These are phyloP conservation scores for Aspergillus pseudoterreus DNA, from an alignment of 2,329 filamentous ascomycete genomes.

Conservation along the genomic window DNA sequence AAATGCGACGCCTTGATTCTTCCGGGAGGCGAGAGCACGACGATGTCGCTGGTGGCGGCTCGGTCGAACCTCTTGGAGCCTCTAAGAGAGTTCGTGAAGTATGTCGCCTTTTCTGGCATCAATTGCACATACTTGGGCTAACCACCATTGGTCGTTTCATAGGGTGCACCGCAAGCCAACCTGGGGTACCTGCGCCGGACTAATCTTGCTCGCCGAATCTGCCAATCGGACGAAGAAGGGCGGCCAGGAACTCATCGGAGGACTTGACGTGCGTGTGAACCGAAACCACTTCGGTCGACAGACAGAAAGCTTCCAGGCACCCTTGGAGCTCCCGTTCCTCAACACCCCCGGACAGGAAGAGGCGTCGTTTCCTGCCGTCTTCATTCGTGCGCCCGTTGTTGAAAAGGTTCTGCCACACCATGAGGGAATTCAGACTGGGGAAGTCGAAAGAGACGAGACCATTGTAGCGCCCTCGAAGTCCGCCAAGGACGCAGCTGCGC, in stretches of 20 bases:
- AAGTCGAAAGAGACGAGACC: conserved; percentile 47
- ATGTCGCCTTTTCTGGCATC: conserved; percentile 29
- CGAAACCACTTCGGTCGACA: conserved; percentile 95
- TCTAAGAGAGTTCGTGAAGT: conserved; percentile 87
- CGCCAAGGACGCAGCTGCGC: conserved; percentile 44
- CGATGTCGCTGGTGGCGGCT: conserved; percentile 82
- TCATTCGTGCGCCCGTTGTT: conserved; percentile 91
- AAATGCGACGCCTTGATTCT: conserved; percentile 80
- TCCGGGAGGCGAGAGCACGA: conserved; percentile 91
- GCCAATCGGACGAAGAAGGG: conserved; percentile 86
- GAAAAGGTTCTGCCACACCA: conserved; percentile 66
- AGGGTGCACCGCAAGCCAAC: conserved; percentile 74
- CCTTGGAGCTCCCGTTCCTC: conserved; percentile 70
- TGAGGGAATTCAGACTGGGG: conserved; percentile 49
- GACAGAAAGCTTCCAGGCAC: conserved; percentile 81
- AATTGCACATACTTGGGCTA: conserved; percentile 1
- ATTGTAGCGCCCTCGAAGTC: conserved; percentile 56
- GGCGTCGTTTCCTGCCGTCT: conserved; percentile 71
- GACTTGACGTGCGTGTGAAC: conserved; percentile 83
- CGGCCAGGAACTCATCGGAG: conserved; percentile 89
- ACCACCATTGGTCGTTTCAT: conserved; percentile 9
- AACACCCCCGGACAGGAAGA: conserved; percentile 21
- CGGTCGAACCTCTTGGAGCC: conserved; percentile 79
- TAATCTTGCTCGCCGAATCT: conserved; percentile 84
- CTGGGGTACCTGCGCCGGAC: conserved; percentile 94